Evolutionary conservation across 306 rosid species (phyloP).

Genomic region (Astragalus membranaceus): DNA sequence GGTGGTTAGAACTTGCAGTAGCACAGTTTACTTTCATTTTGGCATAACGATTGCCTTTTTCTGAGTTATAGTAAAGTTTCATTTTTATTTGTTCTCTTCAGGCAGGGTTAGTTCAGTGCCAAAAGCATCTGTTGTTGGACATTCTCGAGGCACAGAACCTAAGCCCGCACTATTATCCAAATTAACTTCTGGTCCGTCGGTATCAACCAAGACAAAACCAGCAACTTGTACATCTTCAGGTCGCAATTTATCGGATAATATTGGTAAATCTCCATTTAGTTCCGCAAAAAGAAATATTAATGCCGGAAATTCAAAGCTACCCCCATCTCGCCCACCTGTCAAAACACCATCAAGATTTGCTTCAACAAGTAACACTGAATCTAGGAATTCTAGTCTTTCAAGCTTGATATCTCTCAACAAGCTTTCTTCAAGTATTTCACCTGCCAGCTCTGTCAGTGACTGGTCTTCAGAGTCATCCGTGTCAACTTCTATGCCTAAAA

Average conservation of each 20-base stretch:
- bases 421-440: slow-evolving; percentile 60
- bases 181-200: slow-evolving; percentile 37
- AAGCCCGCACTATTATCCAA: slow-evolving; percentile 31
- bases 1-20: slow-evolving; percentile 45
- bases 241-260: slow-evolving; percentile 33
- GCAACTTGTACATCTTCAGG: slow-evolving; percentile 36
- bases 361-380: slow-evolving; percentile 30
- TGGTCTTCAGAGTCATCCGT: slow-evolving; percentile 79
- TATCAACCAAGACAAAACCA: slow-evolving; percentile 39
- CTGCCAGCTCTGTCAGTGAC: slow-evolving; percentile 84
- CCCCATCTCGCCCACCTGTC: slow-evolving; percentile 35
- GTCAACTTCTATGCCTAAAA: slow-evolving; percentile 46
- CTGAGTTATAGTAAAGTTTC: slow-evolving; percentile 13
- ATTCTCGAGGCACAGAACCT: slow-evolving; percentile 35
- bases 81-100: slow-evolving; percentile 29
- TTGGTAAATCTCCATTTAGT: slow-evolving; percentile 41
- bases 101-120: slow-evolving; percentile 45
- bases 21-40: neutral
- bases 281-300: slow-evolving; percentile 37
- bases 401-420: slow-evolving; percentile 40
- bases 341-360: slow-evolving; percentile 48
- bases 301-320: slow-evolving; percentile 28
- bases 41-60: neutral
- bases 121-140: slow-evolving; percentile 35
- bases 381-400: slow-evolving; percentile 41